Percentiles rank a stretch among this genome's conserved stretches.
phyloP scores from a whole-genome alignment of 495 filamentous ascomycete species.

The Penicillium malachiteum region DNA sequence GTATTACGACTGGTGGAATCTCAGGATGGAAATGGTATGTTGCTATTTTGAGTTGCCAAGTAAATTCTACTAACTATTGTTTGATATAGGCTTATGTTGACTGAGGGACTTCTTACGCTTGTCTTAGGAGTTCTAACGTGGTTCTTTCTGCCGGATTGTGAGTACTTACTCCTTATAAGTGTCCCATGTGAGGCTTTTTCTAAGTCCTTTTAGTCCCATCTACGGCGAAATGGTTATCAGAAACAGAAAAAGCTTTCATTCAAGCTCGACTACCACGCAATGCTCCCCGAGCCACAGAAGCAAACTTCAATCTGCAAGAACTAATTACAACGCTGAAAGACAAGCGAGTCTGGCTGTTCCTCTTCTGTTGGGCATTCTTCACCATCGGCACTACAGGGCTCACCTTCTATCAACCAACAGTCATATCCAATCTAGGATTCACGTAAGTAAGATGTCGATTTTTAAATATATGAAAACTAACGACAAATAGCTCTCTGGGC shows the following conservation, averaged over 20 bases:
- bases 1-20: constrained; percentile 26
- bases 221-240: constrained; percentile 39
- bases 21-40: constrained; percentile 39
- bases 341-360: constrained; percentile 24
- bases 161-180: not conserved
- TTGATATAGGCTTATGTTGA: constrained; percentile 31
- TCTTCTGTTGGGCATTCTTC: constrained; percentile 37
- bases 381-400: constrained; percentile 41
- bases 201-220: constrained; percentile 32
- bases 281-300: constrained; percentile 35
- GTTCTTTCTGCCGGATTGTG: constrained; percentile 43
- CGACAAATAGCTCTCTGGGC: constrained; percentile 24
- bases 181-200: not conserved
- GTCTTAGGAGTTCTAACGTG: constrained; percentile 31
- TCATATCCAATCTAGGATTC: constrained; percentile 45
- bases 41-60: too few species aligned
- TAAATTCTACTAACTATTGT: too few species aligned
- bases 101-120: constrained; percentile 39
- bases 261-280: constrained; percentile 42
- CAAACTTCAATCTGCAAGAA: constrained; percentile 37
- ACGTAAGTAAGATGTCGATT: constrained; percentile 27
- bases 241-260: constrained; percentile 40
- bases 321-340: constrained; percentile 32
- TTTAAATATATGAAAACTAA: not conserved
- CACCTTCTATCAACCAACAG: constrained; percentile 42